Evolutionary conservation across 106 monocot genomes (phyloP).

Genomic region (Xerophyta viscosa): DNA sequence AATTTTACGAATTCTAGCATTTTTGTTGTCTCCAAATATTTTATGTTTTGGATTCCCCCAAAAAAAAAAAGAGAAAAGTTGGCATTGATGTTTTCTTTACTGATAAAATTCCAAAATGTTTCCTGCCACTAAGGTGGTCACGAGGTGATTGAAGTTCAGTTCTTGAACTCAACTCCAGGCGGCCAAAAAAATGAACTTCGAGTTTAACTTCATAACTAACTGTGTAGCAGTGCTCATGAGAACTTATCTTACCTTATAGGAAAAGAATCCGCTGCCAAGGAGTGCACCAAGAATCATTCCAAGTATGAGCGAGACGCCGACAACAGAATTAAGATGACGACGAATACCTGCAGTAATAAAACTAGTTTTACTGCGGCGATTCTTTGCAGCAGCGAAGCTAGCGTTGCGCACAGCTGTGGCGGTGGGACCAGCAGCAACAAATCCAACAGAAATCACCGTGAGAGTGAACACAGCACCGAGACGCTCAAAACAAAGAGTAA

Average conservation of each 20-base stretch:
- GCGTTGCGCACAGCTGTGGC: conserved; percentile 25
- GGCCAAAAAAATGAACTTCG: too few relatives aligned
- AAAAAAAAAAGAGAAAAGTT: too few relatives aligned
- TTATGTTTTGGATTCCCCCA: too few relatives aligned
- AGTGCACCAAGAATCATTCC: conserved; percentile 39
- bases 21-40: too few relatives aligned
- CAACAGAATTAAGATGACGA: conserved; percentile 30
- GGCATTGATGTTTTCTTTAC: too few relatives aligned
- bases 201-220: too few relatives aligned
- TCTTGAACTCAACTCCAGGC: too few relatives aligned
- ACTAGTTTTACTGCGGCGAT: background rate
- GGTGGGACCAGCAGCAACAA: conserved; percentile 20
- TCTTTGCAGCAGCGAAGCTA: conserved; percentile 4
- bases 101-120: too few relatives aligned
- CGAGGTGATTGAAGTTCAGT: too few relatives aligned
- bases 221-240: too few relatives aligned
- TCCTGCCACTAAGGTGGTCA: too few relatives aligned
- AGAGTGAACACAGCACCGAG: conserved; percentile 13
- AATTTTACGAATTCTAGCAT: too few relatives aligned
- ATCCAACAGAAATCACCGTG: conserved; percentile 9
- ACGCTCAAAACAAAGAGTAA: conserved; percentile 23
- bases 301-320: conserved; percentile 41
- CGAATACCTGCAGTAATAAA: conserved; percentile 19
- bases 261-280: conserved; percentile 51
- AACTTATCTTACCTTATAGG: conserved; percentile 31